phyloP scores from a whole-genome alignment of 257 asterid genomes.

The Gynochthodes officinalis region DNA sequence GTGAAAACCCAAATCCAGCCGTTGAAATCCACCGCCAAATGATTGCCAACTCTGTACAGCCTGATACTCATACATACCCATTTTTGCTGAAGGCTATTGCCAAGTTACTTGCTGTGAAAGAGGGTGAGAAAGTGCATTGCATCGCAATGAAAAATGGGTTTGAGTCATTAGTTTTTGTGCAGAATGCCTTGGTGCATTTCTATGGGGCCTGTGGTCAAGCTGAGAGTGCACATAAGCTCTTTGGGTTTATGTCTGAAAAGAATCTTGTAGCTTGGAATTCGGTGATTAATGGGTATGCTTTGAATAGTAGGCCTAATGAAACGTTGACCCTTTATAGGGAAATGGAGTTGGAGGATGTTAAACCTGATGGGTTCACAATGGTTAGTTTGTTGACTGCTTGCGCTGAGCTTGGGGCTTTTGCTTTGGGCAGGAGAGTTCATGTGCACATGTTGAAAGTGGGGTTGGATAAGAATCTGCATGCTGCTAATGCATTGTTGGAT shows the following conservation, averaged over 20 bases:
- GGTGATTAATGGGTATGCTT: slow-evolving; percentile 57
- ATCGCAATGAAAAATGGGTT: slow-evolving; percentile 58
- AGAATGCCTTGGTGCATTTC: slow-evolving; percentile 71
- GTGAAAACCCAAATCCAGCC: slow-evolving; percentile 64
- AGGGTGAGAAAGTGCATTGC: slow-evolving; percentile 73
- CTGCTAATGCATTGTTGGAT: slow-evolving; percentile 61
- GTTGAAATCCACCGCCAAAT: slow-evolving; percentile 41
- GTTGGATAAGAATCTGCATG: slow-evolving; percentile 56
- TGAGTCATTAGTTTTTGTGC: slow-evolving; percentile 63
- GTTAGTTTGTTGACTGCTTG: slow-evolving; percentile 79
- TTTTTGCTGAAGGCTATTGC: slow-evolving; percentile 74
- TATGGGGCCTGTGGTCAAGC: slow-evolving; percentile 64
- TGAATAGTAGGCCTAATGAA: slow-evolving; percentile 68
- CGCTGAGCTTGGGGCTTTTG: slow-evolving; percentile 74
- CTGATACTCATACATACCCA: slow-evolving; percentile 77
- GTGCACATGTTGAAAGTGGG: slow-evolving; percentile 63
- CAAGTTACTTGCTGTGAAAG: slow-evolving; percentile 42
- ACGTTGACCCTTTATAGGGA: slow-evolving; percentile 44
- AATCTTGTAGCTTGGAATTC: slow-evolving; percentile 84
- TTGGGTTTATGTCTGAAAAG: slow-evolving; percentile 52
- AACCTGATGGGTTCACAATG: slow-evolving; percentile 80
- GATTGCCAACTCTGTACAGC: slow-evolving; percentile 31
- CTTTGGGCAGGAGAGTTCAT: slow-evolving; percentile 68
- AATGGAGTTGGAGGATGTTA: slow-evolving; percentile 45
- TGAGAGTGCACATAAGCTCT: slow-evolving; percentile 56